Evolutionary conservation across 768 basidiomycete genomes (phyloP), one percentile per base, ranked within the genome.

Genomic region (Gyrodon lividus): DNA sequence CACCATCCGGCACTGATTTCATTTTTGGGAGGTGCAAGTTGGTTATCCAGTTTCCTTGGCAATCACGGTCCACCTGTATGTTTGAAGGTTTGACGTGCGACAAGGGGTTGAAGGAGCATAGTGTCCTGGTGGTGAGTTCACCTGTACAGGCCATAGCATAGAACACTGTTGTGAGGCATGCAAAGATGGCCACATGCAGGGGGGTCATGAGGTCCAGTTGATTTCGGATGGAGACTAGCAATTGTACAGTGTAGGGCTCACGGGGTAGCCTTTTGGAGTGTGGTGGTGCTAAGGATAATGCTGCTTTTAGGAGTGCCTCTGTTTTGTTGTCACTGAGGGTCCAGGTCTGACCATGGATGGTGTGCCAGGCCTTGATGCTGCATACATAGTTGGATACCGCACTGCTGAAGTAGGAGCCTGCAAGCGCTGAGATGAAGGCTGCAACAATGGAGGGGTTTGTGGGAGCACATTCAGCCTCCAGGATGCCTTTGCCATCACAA

Each of bases 1-100:
- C 51, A 6, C 70, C 71, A 1, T 33, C 19, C 3, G 33, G 50
- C 0, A 34, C 23, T 0, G 41, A 10, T 31, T 56, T 56, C 0
- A 50, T 48, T 1, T 22, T 2, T 0, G 46, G 55, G 1, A 56
- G 23, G 74, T 0, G 44, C 22, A 0, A 70, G 56, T 40, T 71
- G 66, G 28, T 57, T 40, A 14, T 64, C 22, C 26, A 61, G 63
- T 0, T 71, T 68, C 0, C 65, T 26, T 35, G 33, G 0, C 33
- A 31, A 10, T 50, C 33, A 8, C n/a, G n/a, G 14, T 43, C 30
- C 1, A 16, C 16, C 0, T 7, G 3, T 2, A 42, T 2, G 30
- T 49, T 16, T 0, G 48, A 33, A 1, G 48, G 40, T 34, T 34
- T 50, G n/a, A 28, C 2, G 10, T 50, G 48, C 1, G 6, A 2